Conservation (phyloP, 257 asterid species). For the Apocynum venetum region DNA sequence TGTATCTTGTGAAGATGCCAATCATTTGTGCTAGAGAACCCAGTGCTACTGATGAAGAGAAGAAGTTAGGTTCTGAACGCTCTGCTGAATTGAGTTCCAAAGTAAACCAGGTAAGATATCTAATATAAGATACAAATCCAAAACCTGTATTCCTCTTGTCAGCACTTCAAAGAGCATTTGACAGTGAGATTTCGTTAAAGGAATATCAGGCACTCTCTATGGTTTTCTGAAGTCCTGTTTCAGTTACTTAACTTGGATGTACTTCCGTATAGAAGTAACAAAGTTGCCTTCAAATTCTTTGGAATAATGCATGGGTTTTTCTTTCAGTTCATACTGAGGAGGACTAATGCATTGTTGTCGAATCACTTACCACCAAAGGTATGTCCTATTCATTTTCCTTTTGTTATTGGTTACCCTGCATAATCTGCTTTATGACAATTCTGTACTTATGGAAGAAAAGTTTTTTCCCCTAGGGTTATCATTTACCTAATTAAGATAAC, state of each 20-base stretch:
- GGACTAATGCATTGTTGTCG: conserved; percentile 91
- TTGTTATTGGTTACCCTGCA: neutral
- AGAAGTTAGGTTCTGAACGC: conserved; percentile 77
- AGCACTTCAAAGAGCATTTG: neutral
- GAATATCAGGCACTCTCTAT: neutral
- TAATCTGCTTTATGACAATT: neutral
- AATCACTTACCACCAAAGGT: conserved; percentile 99
- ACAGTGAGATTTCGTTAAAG: neutral
- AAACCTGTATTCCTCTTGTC: conserved; percentile 8
- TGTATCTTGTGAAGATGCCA: conserved; percentile 51
- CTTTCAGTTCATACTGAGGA: conserved; percentile 87
- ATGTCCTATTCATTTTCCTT: conserved; percentile 8
- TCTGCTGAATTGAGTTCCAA: conserved; percentile 81
- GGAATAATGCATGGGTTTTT: conserved; percentile 16
- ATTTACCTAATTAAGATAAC: neutral
- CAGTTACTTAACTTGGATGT: conserved; percentile 1
- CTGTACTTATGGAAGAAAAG: neutral
- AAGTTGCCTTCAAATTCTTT: conserved; percentile 7
- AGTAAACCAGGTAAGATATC: conserved; percentile 73
- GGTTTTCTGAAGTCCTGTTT: neutral
- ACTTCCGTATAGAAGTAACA: neutral
- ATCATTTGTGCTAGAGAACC: conserved; percentile 96
- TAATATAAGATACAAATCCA: conserved; percentile 11
- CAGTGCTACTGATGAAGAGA: conserved; percentile 74
- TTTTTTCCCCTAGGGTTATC: neutral